Percentiles rank a stretch among this genome's conserved stretches.
These are phyloP conservation scores for Globisporangium camurandrum DNA, from an alignment of 352 stramenopile genomes.

Conservation along the genomic window DNA sequence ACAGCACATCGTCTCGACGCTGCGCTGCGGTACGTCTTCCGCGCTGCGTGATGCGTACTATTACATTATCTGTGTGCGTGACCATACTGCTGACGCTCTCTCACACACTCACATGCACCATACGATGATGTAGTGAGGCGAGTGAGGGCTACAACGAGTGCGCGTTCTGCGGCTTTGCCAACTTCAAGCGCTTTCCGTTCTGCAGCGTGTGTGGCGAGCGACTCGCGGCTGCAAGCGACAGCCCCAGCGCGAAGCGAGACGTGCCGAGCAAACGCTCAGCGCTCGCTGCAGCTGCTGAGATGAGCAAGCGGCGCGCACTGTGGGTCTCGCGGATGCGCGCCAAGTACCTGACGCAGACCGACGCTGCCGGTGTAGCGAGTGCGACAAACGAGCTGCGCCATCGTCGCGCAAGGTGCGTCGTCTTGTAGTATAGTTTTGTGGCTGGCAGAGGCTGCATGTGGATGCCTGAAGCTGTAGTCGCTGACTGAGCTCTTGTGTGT, in stretches of 20 bases:
- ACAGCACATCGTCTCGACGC: slow-evolving; percentile 2
- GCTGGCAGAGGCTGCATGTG: no score
- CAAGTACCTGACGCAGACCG: neutral
- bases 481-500: no score
- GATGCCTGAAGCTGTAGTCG: no score
- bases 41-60: neutral
- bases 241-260: neutral
- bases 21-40: neutral
- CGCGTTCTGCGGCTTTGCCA: slow-evolving; percentile 23
- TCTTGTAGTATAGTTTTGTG: no score
- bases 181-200: no score
- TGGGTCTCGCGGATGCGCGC: neutral
- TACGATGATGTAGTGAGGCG: no score
- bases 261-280: neutral
- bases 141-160: slow-evolving; percentile 22
- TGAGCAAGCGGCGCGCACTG: neutral
- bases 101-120: no score
- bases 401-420: neutral
- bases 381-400: neutral
- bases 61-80: slow-evolving; percentile 1
- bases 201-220: slow-evolving; percentile 15
- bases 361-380: neutral
- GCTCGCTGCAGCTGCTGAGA: neutral
- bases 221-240: slow-evolving; percentile 2
- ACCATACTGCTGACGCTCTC: no score